Base-by-base conservation (phyloP, 108 stramenopile genomes). In the Cyclotella cryptica region DNA sequence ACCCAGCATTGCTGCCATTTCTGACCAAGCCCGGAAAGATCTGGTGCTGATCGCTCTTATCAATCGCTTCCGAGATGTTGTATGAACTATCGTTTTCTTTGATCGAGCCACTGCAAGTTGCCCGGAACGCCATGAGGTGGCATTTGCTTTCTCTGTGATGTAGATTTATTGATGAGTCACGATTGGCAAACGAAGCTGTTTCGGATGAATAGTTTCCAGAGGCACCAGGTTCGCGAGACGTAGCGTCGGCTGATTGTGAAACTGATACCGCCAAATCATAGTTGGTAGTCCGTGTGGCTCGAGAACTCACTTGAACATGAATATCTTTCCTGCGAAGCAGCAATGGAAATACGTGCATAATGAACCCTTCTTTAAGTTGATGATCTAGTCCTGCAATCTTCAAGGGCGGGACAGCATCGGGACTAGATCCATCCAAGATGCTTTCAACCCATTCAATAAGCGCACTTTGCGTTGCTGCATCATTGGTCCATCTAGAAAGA, bases 181-280 rank as follows among this genome's bases (percentile, higher is more conserved):
- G 35, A 35, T 35, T 2, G 6, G 6, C 35, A 2, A 35, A 5
- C 35, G 35, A 35, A 35, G 4, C 2, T 6, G 35, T 35, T 2
- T 35, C 35, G 6, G 35, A 6, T 2, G 35, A 6, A 6, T 35
- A 6, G 35, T 35, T 2, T 35, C 6, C 35, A 35, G 35, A 35
- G 6, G 4, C 35, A 6, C 2, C 4, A 6, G 35, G 35, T 35
- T 5, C 2, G 35, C 35, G 24, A 43, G 28, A n/a, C 40, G 46
- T 59, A 54, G 66, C 42, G 27, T 74, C 43, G 39, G 21, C 26
- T 58, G 80, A 49, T 27, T 69, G 63, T 15, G 83, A 66, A 29
- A 95, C 85, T 1, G 89, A 82, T 26, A 95, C 90, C 22, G 92
- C 87, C 35, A 95, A 81, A 60, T 95, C 94, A 67, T 93, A 93